Percentiles rank a stretch among this genome's conserved stretches.
These are phyloP conservation scores for Apocynum venetum DNA, from an alignment of 257 asterid genomes.

Conservation along the genomic window DNA sequence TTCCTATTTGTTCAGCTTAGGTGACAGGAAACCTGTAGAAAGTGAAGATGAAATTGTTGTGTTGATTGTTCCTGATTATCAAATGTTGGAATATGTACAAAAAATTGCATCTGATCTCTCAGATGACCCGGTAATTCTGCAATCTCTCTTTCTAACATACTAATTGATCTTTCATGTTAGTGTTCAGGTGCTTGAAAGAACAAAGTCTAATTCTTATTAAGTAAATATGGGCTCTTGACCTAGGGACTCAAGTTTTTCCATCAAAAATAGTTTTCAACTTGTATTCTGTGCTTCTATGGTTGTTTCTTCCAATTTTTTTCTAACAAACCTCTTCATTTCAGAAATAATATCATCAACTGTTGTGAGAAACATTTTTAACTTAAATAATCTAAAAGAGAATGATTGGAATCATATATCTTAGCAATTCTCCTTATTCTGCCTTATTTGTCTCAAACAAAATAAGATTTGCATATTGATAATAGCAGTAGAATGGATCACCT, in stretches of 20 bases:
- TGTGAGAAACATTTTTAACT: background rate
- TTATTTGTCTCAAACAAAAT: background rate
- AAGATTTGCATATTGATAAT: background rate
- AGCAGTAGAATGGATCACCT: background rate
- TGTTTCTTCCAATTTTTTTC: background rate
- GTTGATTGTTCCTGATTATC: conserved; percentile 97
- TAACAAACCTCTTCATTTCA: background rate
- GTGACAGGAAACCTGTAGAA: conserved; percentile 85
- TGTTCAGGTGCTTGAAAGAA: background rate
- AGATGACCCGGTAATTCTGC: conserved; percentile 69
- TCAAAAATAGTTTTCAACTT: background rate
- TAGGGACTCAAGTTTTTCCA: background rate
- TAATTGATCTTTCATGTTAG: conserved; percentile 1
- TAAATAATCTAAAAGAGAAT: background rate
- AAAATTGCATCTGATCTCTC: conserved; percentile 76
- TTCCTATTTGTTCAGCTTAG: conserved; percentile 54
- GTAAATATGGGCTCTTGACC: background rate
- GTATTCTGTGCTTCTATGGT: background rate
- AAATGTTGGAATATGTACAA: conserved; percentile 83
- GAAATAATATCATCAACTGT: background rate
- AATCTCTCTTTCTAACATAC: conserved; percentile 12
- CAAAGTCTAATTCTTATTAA: background rate
- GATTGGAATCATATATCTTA: background rate
- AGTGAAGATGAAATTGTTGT: conserved; percentile 79
- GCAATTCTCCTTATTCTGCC: too few species aligned